phyloP scores from a whole-genome alignment of 805 yeast species.

The Brettanomyces nanus region DNA sequence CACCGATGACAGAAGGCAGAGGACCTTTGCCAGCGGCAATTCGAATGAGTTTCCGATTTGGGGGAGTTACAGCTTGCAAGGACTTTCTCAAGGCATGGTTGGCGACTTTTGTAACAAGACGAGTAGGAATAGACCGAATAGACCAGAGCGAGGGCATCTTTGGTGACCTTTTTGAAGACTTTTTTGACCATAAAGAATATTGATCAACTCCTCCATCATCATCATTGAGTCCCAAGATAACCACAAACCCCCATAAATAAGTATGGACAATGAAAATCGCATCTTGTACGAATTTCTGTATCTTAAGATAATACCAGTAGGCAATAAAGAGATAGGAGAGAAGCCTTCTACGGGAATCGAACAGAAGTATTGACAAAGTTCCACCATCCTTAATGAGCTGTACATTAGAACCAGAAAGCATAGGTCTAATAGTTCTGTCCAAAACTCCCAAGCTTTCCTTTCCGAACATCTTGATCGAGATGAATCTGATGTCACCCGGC shows the following conservation, averaged over 20 bases:
- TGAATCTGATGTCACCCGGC: slow-evolving; percentile 16
- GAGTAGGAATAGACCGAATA: neutral
- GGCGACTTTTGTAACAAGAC: no score
- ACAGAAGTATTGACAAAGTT: slow-evolving; percentile 9
- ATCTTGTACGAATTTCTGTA: neutral
- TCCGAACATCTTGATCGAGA: slow-evolving; percentile 17
- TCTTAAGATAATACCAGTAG: slow-evolving; percentile 4
- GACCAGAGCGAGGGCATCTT: neutral
- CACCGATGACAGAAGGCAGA: slow-evolving; percentile 26
- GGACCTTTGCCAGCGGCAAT: slow-evolving; percentile 10
- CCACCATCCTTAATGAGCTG: slow-evolving; percentile 8
- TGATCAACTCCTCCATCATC: neutral
- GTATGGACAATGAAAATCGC: slow-evolving; percentile 1
- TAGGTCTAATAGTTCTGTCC: slow-evolving; percentile 1
- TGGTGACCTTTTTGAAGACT: neutral
- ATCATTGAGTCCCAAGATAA: neutral
- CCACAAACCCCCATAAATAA: slow-evolving; percentile 15
- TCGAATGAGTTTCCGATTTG: slow-evolving; percentile 8
- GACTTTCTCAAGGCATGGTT: slow-evolving; percentile 12
- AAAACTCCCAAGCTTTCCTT: slow-evolving; percentile 5
- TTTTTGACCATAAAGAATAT: neutral
- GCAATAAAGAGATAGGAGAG: slow-evolving; percentile 8
- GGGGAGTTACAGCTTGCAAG: slow-evolving; percentile 17
- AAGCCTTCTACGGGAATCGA: slow-evolving; percentile 10
- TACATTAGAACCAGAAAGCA: slow-evolving; percentile 17